Base-by-base conservation (phyloP, 805 yeast species). In the Ogataea neopini region DNA sequence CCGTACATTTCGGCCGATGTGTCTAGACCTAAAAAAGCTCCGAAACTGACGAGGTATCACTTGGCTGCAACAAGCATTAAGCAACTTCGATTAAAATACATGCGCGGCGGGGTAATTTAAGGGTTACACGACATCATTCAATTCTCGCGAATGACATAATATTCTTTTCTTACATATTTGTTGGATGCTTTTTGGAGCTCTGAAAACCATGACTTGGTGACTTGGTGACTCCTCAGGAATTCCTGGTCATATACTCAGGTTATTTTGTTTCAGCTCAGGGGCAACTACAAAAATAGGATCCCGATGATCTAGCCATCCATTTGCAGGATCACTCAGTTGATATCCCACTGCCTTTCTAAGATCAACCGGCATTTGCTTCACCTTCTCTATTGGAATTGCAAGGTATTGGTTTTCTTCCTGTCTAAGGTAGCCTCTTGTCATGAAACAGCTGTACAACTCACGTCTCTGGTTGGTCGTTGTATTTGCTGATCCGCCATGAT, bases 401-500 rank as follows among this genome's bases (percentile, higher is more conserved):
- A 61, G 40, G 30, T 54, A 60, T 30, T 56, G 54, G 46, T 61
- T 61, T 43, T 61, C 66, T 42, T 61, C 63, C 35, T 61, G 66
- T 33, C 61, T 47, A 17, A 50, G 38, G 44, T 45, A 47, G 6
- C 65, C 60, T 32, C 54, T 47, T 13, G 62, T 52, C 48, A 54
- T 53, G 52, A 61, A 61, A 28, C 48, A 43, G 15, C 59, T 48
- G 22, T 49, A 49, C 9, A 55, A 44, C n/a, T 53, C 52, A 32
- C 65, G 41, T 36, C 53, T 54, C 25, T 61, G 60, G 30, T 61
- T 53, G 13, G 22, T 34, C 14, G 63, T 61, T 5, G 40, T 53
- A 39, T 61, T 61, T 13, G 58, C 61, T n/a, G 60, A 51, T 11
- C 61, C 64, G 17, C 60, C 66, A 35, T 61, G 65, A 40, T 53